Conservation (phyloP, 306 rosid species). For the Dryas drummondii region DNA sequence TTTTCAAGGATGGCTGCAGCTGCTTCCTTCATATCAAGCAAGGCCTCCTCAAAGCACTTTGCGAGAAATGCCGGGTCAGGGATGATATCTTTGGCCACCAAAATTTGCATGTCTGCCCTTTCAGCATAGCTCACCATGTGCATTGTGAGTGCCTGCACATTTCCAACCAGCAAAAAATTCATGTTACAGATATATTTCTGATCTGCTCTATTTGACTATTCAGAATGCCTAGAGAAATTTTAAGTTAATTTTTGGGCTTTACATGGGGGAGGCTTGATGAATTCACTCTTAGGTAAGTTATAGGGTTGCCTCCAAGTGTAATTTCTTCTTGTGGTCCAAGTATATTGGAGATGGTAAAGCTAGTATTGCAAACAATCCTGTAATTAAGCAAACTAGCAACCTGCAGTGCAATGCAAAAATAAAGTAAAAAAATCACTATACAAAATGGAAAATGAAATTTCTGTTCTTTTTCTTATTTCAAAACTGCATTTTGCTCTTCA, state of each 20-base stretch:
- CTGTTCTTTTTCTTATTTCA: background rate
- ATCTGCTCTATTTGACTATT: background rate
- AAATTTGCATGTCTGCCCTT: constrained; percentile 84
- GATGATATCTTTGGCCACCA: constrained; percentile 86
- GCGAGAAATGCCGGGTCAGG: constrained; percentile 84
- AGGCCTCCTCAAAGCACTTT: constrained; percentile 80
- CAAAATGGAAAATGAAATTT: background rate
- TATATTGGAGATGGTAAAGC: constrained; percentile 75
- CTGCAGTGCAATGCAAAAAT: constrained; percentile 34
- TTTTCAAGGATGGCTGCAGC: constrained; percentile 24
- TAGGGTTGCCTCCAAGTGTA: constrained; percentile 61
- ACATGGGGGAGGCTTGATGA: constrained; percentile 82
- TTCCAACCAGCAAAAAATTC: constrained; percentile 24
- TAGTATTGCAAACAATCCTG: constrained; percentile 71
- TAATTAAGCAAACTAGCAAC: constrained; percentile 60
- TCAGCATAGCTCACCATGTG: constrained; percentile 91
- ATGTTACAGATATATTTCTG: background rate
- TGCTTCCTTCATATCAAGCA: constrained; percentile 69
- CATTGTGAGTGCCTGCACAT: constrained; percentile 71
- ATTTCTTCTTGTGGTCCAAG: constrained; percentile 84
- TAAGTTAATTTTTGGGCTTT: background rate
- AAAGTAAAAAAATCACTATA: too few species aligned
- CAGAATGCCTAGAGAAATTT: background rate
- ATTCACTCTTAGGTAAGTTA: constrained; percentile 64
- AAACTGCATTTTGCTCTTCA: constrained; percentile 16